Evolutionary conservation across 192 early-diverging fungal species (phyloP).

Genomic region (Backusella tuberculispora): DNA sequence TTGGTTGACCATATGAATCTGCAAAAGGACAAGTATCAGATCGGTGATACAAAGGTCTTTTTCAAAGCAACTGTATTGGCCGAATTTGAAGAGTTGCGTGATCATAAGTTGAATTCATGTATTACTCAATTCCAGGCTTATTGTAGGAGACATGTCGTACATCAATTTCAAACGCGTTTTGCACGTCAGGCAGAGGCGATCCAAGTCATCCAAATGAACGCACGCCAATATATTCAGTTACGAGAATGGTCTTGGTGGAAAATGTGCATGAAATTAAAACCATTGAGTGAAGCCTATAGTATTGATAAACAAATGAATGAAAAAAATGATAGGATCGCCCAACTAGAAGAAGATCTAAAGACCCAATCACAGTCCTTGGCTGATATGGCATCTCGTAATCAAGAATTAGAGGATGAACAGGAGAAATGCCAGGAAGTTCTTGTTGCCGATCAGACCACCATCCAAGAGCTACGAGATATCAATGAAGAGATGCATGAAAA

Average conservation of each 20-base stretch:
- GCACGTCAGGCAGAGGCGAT: constrained; percentile 81
- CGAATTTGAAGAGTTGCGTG: constrained; percentile 91
- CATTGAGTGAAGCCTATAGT: constrained; percentile 22
- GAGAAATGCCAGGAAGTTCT: constrained; percentile 27
- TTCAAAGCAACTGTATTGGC: constrained; percentile 94
- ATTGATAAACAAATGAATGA: constrained; percentile 26
- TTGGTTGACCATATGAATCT: constrained; percentile 78
- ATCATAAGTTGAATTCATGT: constrained; percentile 80
- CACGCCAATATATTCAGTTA: constrained; percentile 85
- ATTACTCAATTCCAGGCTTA: constrained; percentile 87
- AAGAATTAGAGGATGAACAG: constrained; percentile 23
- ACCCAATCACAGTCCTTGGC: not conserved
- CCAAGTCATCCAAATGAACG: constrained; percentile 92
- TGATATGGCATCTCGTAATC: not conserved
- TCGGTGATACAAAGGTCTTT: constrained; percentile 95
- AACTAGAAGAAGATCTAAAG: constrained; percentile 11
- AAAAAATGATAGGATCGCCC: constrained; percentile 23
- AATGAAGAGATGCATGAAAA: constrained; percentile 29
- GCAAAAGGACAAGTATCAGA: constrained; percentile 81
- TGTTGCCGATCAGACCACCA: constrained; percentile 13
- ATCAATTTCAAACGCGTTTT: constrained; percentile 57
- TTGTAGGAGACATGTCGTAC: constrained; percentile 83
- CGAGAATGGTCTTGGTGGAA: constrained; percentile 97
- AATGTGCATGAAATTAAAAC: constrained; percentile 71
- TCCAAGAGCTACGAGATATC: constrained; percentile 31